Base-by-base conservation (phyloP, 78 protist genomes). In the Dictyostelium capitatum region DNA sequence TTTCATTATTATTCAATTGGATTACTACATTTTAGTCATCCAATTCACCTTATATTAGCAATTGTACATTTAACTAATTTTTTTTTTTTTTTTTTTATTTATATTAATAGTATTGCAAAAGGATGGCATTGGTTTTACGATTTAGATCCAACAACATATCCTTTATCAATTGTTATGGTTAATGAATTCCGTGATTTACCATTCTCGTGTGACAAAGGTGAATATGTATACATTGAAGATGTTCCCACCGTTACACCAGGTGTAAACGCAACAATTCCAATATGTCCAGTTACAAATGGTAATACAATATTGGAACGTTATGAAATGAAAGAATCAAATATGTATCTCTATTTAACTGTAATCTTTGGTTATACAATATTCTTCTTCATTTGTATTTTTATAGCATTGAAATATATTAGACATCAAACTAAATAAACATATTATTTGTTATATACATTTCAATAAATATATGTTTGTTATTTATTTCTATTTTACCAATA, bases 71-170 rank as follows among this genome's bases (percentile, higher is more conserved):
- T n/a, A n/a, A n/a, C n/a, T n/a, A n/a, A n/a, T n/a, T n/a, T n/a
- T n/a, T n/a, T n/a, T n/a, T n/a, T n/a, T n/a, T n/a, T n/a, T n/a
- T n/a, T n/a, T n/a, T n/a, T n/a, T n/a, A n/a, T n/a, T n/a, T n/a
- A n/a, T n/a, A n/a, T n/a, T n/a, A n/a, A n/a, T n/a, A 37, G 59
- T 2, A 89, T 89, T 30, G 89, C 94, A 2, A 72, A 72, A 30
- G 72, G 87, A 8, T 79, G 84, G 84, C 80, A 80, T 53, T 89
- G 94, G 94, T 54, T 77, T 53, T 79, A 77, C 14, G 50, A 89
- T 51, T 25, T 89, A 32, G 56, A 69, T 53, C 32, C 67, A 28
- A 30, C 73, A 2, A 77, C 30, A 19, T 89, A 89, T 41, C 82
- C 93, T 32, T 20, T 78, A 1, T 23, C 80, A 54, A 37, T 65